phyloP scores from a whole-genome alignment of 2,329 filamentous ascomycete species.

The Eutypa lata region DNA sequence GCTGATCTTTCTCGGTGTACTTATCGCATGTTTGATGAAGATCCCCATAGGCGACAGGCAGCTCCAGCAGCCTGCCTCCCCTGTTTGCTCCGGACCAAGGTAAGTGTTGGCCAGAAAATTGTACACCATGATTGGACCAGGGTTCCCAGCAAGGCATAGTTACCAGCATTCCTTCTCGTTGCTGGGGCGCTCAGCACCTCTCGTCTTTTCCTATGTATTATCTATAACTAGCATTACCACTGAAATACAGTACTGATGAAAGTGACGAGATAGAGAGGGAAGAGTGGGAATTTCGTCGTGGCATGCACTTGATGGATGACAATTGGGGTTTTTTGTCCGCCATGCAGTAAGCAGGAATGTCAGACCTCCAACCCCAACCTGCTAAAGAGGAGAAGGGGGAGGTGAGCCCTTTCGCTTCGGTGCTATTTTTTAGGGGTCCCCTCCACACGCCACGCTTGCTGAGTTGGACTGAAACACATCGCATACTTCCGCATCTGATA shows the following conservation, averaged over 20 bases:
- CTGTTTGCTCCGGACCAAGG: too few relatives aligned
- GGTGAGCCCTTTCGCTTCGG: background rate
- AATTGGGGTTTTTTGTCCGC: background rate
- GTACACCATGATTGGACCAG: too few relatives aligned
- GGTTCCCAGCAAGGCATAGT: too few relatives aligned
- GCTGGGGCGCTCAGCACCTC: too few relatives aligned
- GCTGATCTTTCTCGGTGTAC: slow-evolving; percentile 1
- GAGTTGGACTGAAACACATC: slow-evolving; percentile 1
- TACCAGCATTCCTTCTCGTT: too few relatives aligned
- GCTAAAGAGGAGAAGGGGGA: background rate
- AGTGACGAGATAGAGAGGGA: too few relatives aligned
- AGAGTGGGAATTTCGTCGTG: background rate
- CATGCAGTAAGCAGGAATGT: background rate
- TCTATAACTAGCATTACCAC: too few relatives aligned
- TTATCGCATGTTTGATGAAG: background rate
- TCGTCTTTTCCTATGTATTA: too few relatives aligned
- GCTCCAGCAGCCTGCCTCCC: background rate
- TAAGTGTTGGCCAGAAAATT: too few relatives aligned
- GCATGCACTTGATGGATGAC: background rate
- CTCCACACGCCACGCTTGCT: background rate
- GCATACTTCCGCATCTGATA: background rate
- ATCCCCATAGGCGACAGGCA: background rate
- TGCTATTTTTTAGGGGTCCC: slow-evolving; percentile 1
- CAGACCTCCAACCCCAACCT: background rate
- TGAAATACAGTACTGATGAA: too few relatives aligned